These are phyloP conservation scores for Radiomyces spectabilis DNA, from an alignment of 192 early-diverging fungal genomes.

Conservation along the genomic window DNA sequence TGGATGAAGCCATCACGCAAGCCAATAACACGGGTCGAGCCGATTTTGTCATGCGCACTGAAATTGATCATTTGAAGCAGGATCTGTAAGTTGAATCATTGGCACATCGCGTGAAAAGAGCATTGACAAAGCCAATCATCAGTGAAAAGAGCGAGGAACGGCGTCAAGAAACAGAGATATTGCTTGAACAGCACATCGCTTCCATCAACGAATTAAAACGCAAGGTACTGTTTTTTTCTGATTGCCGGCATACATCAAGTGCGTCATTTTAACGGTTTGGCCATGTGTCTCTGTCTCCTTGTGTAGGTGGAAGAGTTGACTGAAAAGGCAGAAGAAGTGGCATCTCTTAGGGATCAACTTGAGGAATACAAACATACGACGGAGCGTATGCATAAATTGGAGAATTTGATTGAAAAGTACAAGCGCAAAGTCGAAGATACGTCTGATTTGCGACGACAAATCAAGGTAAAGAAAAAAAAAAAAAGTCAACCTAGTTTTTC, in stretches of 20 bases:
- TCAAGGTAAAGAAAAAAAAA: conserved; percentile 42
- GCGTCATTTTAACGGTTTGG: too few species aligned
- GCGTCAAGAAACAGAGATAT: conserved; percentile 58
- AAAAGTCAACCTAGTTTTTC: neutral
- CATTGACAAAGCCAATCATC: too few species aligned
- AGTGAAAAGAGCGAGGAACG: conserved; percentile 74
- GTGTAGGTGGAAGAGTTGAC: conserved; percentile 36
- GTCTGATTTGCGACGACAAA: conserved; percentile 70
- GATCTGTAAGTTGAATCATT: conserved; percentile 67
- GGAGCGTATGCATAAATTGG: conserved; percentile 85
- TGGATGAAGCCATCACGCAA: conserved; percentile 66
- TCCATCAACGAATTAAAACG: conserved; percentile 56
- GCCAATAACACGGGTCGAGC: conserved; percentile 69
- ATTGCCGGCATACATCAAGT: too few species aligned
- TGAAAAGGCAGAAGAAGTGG: conserved; percentile 68
- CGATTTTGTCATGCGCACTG: conserved; percentile 78
- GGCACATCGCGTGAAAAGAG: too few species aligned
- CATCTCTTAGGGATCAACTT: conserved; percentile 76
- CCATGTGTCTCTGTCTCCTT: too few species aligned
- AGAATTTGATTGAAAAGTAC: conserved; percentile 94
- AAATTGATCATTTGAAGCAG: conserved; percentile 81
- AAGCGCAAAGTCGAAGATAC: conserved; percentile 90
- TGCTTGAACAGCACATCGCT: conserved; percentile 49
- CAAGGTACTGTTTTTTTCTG: neutral
- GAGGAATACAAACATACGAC: conserved; percentile 86